phyloP scores from a whole-genome alignment of 306 rosid species.

The Notholithocarpus densiflorus region DNA sequence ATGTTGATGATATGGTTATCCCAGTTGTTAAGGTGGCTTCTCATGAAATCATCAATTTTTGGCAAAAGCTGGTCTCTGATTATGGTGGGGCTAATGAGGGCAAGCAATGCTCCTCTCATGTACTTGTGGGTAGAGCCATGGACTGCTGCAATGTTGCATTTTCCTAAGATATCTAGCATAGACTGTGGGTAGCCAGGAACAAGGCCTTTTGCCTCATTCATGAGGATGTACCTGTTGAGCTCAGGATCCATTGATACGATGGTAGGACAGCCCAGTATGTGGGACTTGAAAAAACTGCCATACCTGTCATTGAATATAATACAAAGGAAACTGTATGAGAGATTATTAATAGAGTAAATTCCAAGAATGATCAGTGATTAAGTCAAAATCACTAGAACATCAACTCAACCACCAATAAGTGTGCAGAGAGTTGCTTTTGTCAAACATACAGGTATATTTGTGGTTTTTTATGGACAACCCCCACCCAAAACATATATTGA shows the following conservation, averaged over 20 bases:
- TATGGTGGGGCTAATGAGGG: slow-evolving; percentile 67
- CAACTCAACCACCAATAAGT: slow-evolving; percentile 27
- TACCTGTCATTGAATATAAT: slow-evolving; percentile 50
- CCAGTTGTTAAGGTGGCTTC: slow-evolving; percentile 63
- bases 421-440: slow-evolving; percentile 10
- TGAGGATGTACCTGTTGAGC: slow-evolving; percentile 71
- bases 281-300: slow-evolving; percentile 95
- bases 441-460: slow-evolving; percentile 6
- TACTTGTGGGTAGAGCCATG: slow-evolving; percentile 94
- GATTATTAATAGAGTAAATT: slow-evolving; percentile 30
- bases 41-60: slow-evolving; percentile 76
- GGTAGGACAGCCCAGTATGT: slow-evolving; percentile 94
- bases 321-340: slow-evolving; percentile 15
- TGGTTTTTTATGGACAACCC: neutral
- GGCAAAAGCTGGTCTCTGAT: slow-evolving; percentile 71
- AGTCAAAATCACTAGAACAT: slow-evolving; percentile 8
- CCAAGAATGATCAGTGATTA: slow-evolving; percentile 32
- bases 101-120: slow-evolving; percentile 81
- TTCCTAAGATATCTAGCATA: slow-evolving; percentile 89
- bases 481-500: neutral
- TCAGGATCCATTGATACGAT: slow-evolving; percentile 97
- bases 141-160: slow-evolving; percentile 91
- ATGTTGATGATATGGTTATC: slow-evolving; percentile 64
- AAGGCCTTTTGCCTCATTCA: slow-evolving; percentile 93
- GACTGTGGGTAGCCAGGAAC: slow-evolving; percentile 97